Percentiles rank a stretch among this genome's conserved stretches.
Conservation (phyloP, 371 early-diverging fungal species). For the Capniomyces stellatus region DNA sequence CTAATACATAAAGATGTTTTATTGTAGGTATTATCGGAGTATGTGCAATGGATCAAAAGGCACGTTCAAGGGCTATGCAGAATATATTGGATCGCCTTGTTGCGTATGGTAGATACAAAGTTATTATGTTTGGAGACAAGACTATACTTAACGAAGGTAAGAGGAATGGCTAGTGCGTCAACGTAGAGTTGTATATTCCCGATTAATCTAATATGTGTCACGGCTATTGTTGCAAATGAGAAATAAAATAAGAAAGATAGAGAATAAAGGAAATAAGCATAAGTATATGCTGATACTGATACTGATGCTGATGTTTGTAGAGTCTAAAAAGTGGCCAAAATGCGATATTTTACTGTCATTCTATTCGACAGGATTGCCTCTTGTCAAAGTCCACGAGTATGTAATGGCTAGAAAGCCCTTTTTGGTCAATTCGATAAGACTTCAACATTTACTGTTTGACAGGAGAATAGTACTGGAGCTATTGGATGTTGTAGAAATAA, state of each 20-base stretch:
- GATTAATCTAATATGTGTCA: background rate
- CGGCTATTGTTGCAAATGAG: background rate
- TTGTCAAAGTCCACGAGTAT: constrained; percentile 85
- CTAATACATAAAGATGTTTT: background rate
- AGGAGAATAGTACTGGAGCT: constrained; percentile 72
- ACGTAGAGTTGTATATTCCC: background rate
- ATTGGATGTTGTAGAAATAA: constrained; percentile 67
- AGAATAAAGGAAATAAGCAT: too few species aligned
- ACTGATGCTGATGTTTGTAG: too few species aligned
- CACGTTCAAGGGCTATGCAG: constrained; percentile 90
- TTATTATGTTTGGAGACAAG: constrained; percentile 89
- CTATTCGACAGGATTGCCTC: constrained; percentile 87
- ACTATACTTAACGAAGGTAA: constrained; percentile 82
- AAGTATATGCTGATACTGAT: too few species aligned
- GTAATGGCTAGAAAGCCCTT: constrained; percentile 64
- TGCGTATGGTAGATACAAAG: constrained; percentile 56
- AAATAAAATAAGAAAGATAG: background rate
- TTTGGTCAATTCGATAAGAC: constrained; percentile 75
- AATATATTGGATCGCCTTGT: constrained; percentile 75
- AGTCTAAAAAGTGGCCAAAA: constrained; percentile 69
- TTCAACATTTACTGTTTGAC: constrained; percentile 86
- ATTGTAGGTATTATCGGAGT: constrained; percentile 43
- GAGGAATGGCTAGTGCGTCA: constrained; percentile 1
- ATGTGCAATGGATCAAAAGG: constrained; percentile 87
- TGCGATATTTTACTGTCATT: constrained; percentile 96